Percentiles rank a stretch among this genome's conserved stretches.
Conservation (phyloP, 208 protist genomes). For the Leishmania guyanensis region DNA sequence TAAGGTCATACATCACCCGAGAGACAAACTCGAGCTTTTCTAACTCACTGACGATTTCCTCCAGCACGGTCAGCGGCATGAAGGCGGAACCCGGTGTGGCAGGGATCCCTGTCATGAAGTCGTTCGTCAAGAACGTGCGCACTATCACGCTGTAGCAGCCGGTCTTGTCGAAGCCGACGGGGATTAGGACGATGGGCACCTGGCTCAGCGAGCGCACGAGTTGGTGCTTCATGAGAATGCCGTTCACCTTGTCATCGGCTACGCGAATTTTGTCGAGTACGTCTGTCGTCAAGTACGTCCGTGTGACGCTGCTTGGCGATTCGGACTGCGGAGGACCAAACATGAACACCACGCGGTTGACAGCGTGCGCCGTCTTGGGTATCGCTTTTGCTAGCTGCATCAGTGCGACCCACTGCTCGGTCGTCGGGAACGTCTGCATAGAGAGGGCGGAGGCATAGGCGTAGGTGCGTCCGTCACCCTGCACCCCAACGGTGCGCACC, state of each 20-base stretch:
- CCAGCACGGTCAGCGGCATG: constrained; percentile 83
- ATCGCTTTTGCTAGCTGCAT: constrained; percentile 85
- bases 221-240: constrained; percentile 70
- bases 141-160: constrained; percentile 86
- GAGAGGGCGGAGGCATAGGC: constrained; percentile 91
- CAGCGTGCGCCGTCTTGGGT: constrained; percentile 88
- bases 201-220: constrained; percentile 90
- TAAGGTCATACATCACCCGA: constrained; percentile 96
- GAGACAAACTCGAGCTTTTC: constrained; percentile 81
- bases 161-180: constrained; percentile 83
- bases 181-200: constrained; percentile 94
- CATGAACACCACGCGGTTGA: constrained; percentile 95
- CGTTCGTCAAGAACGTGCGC: constrained; percentile 96
- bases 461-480: constrained; percentile 98
- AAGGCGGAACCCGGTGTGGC: constrained; percentile 81
- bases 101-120: constrained; percentile 97
- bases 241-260: constrained; percentile 92
- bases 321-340: constrained; percentile 65
- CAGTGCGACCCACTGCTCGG: constrained; percentile 75
- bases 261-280: constrained; percentile 90
- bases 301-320: constrained; percentile 55
- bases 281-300: constrained; percentile 65
- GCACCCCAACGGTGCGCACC: constrained; percentile 95
- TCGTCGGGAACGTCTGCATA: constrained; percentile 41
- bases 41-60: constrained; percentile 82